Base-by-base conservation (phyloP, 192 early-diverging fungal genomes). In the Entomortierella lignicola region DNA sequence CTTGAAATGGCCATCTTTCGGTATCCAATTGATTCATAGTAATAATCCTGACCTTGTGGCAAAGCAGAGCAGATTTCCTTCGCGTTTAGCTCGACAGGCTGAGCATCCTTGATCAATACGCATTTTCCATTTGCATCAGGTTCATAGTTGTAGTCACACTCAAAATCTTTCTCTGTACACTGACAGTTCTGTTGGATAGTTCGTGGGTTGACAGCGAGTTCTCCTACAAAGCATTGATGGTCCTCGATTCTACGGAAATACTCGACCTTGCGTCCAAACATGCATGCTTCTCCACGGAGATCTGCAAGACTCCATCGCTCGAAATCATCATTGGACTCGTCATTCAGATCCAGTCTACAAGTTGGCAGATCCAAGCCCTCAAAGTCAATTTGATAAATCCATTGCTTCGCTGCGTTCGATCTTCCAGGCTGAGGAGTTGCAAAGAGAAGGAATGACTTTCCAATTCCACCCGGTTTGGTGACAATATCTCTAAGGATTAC, bases 71-170 rank as follows among this genome's bases (percentile, higher is more conserved):
- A 79, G 5, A 70, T 51, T 4, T 60, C 67, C 57, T 79, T 79
- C 41, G 65, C 75, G 32, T 70, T 55, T 20, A 61, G 83, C 15
- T 79, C 69, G 8, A 86, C 81, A 44, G 91, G 86, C 23, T 69
- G 54, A 60, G 89, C 85, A 30, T 86, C 90, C 55, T 85, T 61
- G 31, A 91, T 85, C 44, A 94, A 72, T 18, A 89, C 84, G 80
- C 94, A 95, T 39, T 89, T 74, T 32, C 87, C 86, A 27, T 82
- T 61, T 0, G 69, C 67, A 59, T 92, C 80, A 30, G 91, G 90
- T 26, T 89, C 91, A 83, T 94, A 96, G 77, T 94, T 91, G 83
- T 88, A 89, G 66, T 95, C 94, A 82, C 97, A 99, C 86, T 97
- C 95, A 81, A 89, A 99, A 72, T 99, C 97, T 17, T 67, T 73